phyloP scores from a whole-genome alignment of 768 basidiomycete genomes.

The Pholiota microspora region DNA sequence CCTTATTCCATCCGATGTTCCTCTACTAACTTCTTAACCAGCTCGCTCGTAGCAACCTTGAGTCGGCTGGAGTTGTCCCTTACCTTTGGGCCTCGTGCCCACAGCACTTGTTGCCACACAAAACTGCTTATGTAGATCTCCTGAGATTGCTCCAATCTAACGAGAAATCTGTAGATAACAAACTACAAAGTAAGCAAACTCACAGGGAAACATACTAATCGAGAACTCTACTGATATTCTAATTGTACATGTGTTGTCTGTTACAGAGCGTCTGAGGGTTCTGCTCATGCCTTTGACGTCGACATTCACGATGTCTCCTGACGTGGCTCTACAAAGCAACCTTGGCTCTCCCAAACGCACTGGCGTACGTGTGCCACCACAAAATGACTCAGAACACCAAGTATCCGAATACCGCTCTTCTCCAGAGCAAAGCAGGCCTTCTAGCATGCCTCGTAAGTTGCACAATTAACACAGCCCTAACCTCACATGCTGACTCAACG shows the following conservation, averaged over 20 bases:
- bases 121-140: slow-evolving; percentile 48
- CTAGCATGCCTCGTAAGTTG: slow-evolving; percentile 18
- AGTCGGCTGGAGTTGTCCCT: slow-evolving; percentile 36
- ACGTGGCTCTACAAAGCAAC: neutral
- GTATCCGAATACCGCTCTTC: neutral
- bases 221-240: slow-evolving; percentile 3
- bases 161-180: slow-evolving; percentile 26
- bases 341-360: neutral
- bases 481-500: slow-evolving; percentile 13
- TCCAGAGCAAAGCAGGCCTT: slow-evolving; percentile 3
- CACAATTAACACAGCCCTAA: slow-evolving; percentile 10
- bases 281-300: slow-evolving; percentile 35
- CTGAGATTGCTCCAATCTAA: slow-evolving; percentile 40
- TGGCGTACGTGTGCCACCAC: neutral
- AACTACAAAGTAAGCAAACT: slow-evolving; percentile 31
- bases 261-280: slow-evolving; percentile 28
- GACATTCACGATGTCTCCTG: slow-evolving; percentile 22
- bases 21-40: slow-evolving; percentile 23
- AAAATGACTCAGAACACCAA: neutral
- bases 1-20: slow-evolving; percentile 4
- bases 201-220: neutral
- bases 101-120: slow-evolving; percentile 35
- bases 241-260: neutral
- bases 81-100: slow-evolving; percentile 48
- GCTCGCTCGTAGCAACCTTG: slow-evolving; percentile 48